Evolutionary conservation across 1,284 basidiomycete species (phyloP), one percentile per base, ranked within the genome.

Genomic region (Cerioporus squamosus): DNA sequence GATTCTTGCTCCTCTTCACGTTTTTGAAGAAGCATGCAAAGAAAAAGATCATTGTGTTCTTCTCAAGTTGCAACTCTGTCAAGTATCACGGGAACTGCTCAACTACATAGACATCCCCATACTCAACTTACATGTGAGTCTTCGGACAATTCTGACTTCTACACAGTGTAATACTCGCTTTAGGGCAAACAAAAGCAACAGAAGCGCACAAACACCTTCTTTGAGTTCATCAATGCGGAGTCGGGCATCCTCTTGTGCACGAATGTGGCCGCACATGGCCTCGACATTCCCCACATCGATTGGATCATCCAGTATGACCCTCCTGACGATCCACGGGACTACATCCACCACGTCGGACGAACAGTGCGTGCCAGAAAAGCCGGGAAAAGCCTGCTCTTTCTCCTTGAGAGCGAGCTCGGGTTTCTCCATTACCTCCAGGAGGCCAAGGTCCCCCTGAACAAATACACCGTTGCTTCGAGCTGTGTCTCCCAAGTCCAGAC

Each of bases 151-250:
- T 18, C 10, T 24, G 23, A 31, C 31, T 17, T n/a, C 8, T 23
- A 36, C 38, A 31, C 33, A n/a, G 24, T 40, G 20, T 12, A 45
- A 59, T 42, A 3, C 46, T 55, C 15, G 17, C 47, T 18, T 42
- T 66, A 97, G 93, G 97, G 97, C 50, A 98, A 99, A 77, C 97
- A 99, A 89, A 99, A 98, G 75, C 97, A 99, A 78, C 95, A 98
- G 81, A 98, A 98, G 75, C 93, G 97, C 49, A 98, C 97, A 44
- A 97, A 95, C 69, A 99, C 97, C 0, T 99, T 99, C 77, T 98
- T 98, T 79, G 97, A 99, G 75, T 99, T 98, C 79, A 94, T 93
- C 77, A 99, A 99, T 70, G 95, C 97, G 3, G 85, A 91, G 42
- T 84, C 87, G 29, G 97, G 97, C 31, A 97, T 94, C 48, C 81